phyloP scores from a whole-genome alignment of 164 flowering plant species.

The Piper longum region DNA sequence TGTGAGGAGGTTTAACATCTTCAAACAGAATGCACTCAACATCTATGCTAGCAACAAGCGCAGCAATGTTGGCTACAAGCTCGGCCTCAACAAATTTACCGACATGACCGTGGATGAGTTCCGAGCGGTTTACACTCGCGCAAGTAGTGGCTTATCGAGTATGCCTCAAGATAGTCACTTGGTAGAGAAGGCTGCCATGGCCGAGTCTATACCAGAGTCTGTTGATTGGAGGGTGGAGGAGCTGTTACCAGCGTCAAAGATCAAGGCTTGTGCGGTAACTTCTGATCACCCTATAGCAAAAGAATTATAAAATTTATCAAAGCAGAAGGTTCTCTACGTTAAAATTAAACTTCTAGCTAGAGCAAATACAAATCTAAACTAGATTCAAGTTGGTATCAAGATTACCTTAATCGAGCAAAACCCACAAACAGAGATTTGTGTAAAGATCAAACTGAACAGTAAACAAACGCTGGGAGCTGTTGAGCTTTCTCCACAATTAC shows the following conservation, averaged over 20 bases:
- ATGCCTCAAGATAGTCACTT: constrained; percentile 13
- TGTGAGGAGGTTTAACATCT: constrained; percentile 13
- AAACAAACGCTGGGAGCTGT: constrained; percentile 18
- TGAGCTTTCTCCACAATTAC: constrained; percentile 32
- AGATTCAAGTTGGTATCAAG: too few species aligned
- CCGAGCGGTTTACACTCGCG: constrained; percentile 18
- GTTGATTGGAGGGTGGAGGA: constrained; percentile 68
- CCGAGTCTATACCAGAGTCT: constrained; percentile 23
- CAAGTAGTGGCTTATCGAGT: background rate
- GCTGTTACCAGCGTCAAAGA: constrained; percentile 48
- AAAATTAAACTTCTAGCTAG: too few species aligned
- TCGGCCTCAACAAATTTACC: constrained; percentile 55
- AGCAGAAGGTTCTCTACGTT: too few species aligned
- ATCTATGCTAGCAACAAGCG: constrained; percentile 18
- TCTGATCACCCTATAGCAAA: background rate
- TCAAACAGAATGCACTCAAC: constrained; percentile 13
- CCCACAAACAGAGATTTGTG: too few species aligned
- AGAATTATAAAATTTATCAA: too few species aligned
- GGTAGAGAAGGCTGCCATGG: constrained; percentile 13
- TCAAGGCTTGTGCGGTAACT: constrained; percentile 62
- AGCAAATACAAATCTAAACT: too few species aligned
- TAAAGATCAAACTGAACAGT: too few species aligned
- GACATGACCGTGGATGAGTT: constrained; percentile 61
- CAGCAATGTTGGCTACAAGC: constrained; percentile 12
- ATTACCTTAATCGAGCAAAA: too few species aligned